Evolutionary conservation across 352 stramenopile genomes (phyloP).

Genomic region (Pythium plurisporium): DNA sequence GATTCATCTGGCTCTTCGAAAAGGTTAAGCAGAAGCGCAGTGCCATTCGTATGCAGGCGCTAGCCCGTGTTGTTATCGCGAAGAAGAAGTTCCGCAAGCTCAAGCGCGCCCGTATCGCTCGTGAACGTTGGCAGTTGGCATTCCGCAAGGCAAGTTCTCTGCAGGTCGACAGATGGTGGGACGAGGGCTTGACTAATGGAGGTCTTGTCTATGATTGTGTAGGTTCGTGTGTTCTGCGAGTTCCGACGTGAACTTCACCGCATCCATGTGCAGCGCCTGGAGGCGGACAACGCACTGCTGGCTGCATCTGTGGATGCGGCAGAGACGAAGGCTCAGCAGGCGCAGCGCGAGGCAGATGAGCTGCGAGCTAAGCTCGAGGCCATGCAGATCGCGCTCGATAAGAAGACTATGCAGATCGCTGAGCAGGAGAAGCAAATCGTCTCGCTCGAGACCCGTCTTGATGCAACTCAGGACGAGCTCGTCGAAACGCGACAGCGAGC

Average conservation of each 20-base stretch:
- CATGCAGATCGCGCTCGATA: slow-evolving; percentile 48
- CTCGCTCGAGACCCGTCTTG: slow-evolving; percentile 50
- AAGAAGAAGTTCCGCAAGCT: slow-evolving; percentile 58
- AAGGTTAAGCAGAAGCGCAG: slow-evolving; percentile 60
- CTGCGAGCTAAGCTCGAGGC: slow-evolving; percentile 51
- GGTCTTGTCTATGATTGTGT: neutral
- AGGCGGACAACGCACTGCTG: slow-evolving; percentile 59
- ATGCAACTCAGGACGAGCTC: slow-evolving; percentile 46
- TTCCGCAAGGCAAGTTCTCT: slow-evolving; percentile 50
- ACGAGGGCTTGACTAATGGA: neutral
- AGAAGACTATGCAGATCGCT: slow-evolving; percentile 45
- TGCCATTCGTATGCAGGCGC: slow-evolving; percentile 57
- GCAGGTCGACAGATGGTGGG: neutral
- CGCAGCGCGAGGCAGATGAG: slow-evolving; percentile 40
- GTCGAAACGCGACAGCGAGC: slow-evolving; percentile 42
- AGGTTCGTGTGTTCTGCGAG: slow-evolving; percentile 39
- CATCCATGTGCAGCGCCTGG: slow-evolving; percentile 70
- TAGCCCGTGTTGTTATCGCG: slow-evolving; percentile 59
- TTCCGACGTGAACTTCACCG: slow-evolving; percentile 56
- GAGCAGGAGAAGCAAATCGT: slow-evolving; percentile 59
- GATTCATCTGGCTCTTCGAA: slow-evolving; percentile 76
- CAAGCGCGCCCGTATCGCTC: slow-evolving; percentile 61
- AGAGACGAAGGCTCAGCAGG: slow-evolving; percentile 32
- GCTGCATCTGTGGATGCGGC: slow-evolving; percentile 35
- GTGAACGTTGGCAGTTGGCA: slow-evolving; percentile 58